Base-by-base conservation (phyloP, 768 basidiomycete genomes). In the Sporobolomyces pararoseus region DNA sequence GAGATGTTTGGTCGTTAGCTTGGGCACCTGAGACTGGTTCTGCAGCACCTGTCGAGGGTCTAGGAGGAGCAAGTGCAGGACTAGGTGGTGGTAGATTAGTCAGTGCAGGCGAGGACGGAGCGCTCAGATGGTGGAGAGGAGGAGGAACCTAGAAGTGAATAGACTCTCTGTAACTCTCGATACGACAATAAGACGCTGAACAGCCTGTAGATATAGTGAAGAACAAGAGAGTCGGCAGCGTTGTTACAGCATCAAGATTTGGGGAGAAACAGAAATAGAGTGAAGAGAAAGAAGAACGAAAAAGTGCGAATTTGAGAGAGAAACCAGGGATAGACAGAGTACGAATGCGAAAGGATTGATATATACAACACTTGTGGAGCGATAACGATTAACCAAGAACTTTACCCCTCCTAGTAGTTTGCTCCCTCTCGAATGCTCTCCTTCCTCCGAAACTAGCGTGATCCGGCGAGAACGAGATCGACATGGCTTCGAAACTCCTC, bases 401-500 rank as follows among this genome's bases (percentile, higher is more conserved):
- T 31, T 44, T 34, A 2, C 58, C 58, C 58, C 58, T 60, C 58
- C 58, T 42, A 5, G 6, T 25, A 6, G 31, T 54, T 23, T 60
- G 58, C 2, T 21, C 31, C 7, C 32, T 6, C n/a, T 49, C 59
- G 46, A 65, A 65, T 32, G 63, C 42, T 32, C 62, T 39, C n/a
- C 57, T 57, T 16, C 68, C 72, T 1, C 72, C 72, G 23, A 73
- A 73, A 32, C 63, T 61, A 44, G 55, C 65, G 2, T 52, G 13
- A 17, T 68, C 62, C n/a, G 73, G 73, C 19, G 58, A 54, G 39
- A 69, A 59, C 39, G 53, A 35, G 39, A 75, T 50, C 19, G 59
- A 50, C 75, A 76, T 76, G 31, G 74, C 74, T 44, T 76, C 75
- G 50, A 76, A 75, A 37, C 63, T 66, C 39, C 68, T 64, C 25